These are phyloP conservation scores for Endocarpon pusillum DNA, from an alignment of 495 filamentous ascomycete species.

Conservation along the genomic window DNA sequence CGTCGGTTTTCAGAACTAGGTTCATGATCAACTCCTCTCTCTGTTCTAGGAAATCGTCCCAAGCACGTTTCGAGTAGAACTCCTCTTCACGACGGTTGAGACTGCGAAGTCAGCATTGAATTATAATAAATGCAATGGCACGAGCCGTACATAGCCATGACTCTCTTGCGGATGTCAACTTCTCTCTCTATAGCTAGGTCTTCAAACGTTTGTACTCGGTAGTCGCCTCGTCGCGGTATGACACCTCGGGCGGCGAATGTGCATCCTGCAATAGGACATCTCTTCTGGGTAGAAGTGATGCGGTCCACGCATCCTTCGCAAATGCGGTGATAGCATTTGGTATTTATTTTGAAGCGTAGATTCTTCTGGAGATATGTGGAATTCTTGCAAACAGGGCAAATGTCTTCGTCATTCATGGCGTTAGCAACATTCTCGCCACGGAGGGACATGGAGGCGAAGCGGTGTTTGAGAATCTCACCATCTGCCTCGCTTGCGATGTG, in stretches of 20 bases:
- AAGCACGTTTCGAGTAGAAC: conserved; percentile 63
- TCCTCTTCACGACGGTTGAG: conserved; percentile 86
- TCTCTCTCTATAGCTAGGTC: conserved; percentile 85
- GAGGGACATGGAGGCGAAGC: background rate
- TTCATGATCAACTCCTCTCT: conserved; percentile 85
- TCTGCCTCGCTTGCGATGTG: background rate
- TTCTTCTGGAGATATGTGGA: conserved; percentile 84
- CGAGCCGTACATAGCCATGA: conserved; percentile 44
- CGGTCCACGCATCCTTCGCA: conserved; percentile 88
- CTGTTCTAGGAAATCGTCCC: conserved; percentile 87
- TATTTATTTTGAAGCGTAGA: conserved; percentile 89
- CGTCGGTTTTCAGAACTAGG: conserved; percentile 54
- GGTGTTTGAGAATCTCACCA: background rate
- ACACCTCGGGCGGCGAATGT: conserved; percentile 65
- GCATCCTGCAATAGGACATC: conserved; percentile 81
- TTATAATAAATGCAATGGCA: background rate
- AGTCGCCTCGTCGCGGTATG: conserved; percentile 52
- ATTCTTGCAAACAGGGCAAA: conserved; percentile 93
- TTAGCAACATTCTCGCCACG: background rate
- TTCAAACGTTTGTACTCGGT: conserved; percentile 76
- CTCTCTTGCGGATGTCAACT: conserved; percentile 72
- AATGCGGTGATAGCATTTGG: conserved; percentile 98
- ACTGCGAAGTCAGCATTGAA: conserved; percentile 9
- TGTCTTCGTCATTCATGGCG: conserved; percentile 31
- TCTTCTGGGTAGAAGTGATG: conserved; percentile 70